These are phyloP conservation scores for Xylariaceae sp. DNA, from an alignment of 2,329 filamentous ascomycete species.

Conservation along the genomic window DNA sequence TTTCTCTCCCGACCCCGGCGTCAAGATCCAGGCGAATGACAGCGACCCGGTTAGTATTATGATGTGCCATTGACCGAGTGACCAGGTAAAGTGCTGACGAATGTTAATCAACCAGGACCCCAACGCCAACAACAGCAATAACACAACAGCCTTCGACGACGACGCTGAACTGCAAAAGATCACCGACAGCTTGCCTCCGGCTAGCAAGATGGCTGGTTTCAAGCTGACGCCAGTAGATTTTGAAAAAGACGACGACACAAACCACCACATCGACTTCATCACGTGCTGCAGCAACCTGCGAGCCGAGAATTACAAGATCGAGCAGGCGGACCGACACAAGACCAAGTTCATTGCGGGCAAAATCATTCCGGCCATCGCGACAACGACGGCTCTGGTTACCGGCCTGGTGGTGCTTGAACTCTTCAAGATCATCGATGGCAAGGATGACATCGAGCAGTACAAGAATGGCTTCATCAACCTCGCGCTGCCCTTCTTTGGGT, in stretches of 20 bases:
- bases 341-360: constrained; percentile 99
- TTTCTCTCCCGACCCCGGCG: constrained; percentile 79
- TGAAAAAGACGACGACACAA: constrained; percentile 97
- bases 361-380: constrained; percentile 98
- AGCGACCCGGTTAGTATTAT: constrained; percentile 64
- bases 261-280: constrained; percentile 98
- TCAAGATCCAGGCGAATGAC: constrained; percentile 96
- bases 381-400: constrained; percentile 90
- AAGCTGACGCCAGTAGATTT: constrained; percentile 90
- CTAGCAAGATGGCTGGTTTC: constrained; percentile 78
- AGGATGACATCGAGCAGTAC: constrained; percentile 95
- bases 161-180: constrained; percentile 69
- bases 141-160: constrained; percentile 55
- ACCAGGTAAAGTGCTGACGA: constrained; percentile 4
- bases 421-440: constrained; percentile 94
- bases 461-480: constrained; percentile 99
- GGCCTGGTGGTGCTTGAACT: constrained; percentile 88
- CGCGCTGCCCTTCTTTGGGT: constrained; percentile 93
- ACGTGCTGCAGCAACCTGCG: constrained; percentile 93
- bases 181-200: constrained; percentile 62
- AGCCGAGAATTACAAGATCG: constrained; percentile 96
- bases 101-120: constrained; percentile 52
- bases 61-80: background rate
- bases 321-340: constrained; percentile 86
- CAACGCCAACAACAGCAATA: constrained; percentile 67